A percentile compares a stretch with the other conserved stretches of the same genome.
These are phyloP conservation scores for Chaetomium globosum DNA, from an alignment of 2,329 filamentous ascomycete genomes.

Conservation along the genomic window DNA sequence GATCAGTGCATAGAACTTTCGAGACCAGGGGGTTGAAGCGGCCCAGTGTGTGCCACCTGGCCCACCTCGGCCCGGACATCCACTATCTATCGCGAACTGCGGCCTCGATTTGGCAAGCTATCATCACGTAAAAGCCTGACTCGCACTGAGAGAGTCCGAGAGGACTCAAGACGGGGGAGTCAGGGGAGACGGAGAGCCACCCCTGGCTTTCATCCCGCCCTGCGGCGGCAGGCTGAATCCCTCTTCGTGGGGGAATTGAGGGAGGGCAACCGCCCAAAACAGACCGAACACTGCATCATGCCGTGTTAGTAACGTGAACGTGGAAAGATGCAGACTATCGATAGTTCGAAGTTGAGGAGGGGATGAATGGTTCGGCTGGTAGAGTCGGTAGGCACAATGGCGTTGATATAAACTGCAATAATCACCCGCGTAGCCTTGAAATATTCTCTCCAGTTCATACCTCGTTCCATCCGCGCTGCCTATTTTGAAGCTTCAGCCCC, in stretches of 20 bases:
- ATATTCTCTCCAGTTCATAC: background rate
- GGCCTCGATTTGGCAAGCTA: background rate
- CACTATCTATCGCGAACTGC: background rate
- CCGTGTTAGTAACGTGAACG: background rate
- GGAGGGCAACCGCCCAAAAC: background rate
- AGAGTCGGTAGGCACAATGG: background rate
- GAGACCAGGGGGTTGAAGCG: background rate
- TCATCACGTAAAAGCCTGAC: no score
- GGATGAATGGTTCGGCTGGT: background rate
- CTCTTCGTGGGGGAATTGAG: background rate
- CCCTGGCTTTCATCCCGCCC: conserved; percentile 1
- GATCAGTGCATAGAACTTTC: background rate
- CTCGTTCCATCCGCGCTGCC: no score
- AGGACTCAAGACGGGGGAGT: background rate
- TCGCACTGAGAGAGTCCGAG: background rate
- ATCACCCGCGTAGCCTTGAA: background rate
- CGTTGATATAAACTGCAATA: background rate
- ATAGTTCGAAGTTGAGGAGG: background rate
- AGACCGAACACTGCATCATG: background rate
- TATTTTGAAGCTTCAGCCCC: background rate
- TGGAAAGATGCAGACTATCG: background rate
- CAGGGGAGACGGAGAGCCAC: background rate
- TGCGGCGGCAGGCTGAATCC: conserved; percentile 8
- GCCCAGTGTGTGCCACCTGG: no score
- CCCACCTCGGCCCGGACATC: background rate